Conservation (phyloP, 345 rosid genomes). For the Firmiana major region DNA sequence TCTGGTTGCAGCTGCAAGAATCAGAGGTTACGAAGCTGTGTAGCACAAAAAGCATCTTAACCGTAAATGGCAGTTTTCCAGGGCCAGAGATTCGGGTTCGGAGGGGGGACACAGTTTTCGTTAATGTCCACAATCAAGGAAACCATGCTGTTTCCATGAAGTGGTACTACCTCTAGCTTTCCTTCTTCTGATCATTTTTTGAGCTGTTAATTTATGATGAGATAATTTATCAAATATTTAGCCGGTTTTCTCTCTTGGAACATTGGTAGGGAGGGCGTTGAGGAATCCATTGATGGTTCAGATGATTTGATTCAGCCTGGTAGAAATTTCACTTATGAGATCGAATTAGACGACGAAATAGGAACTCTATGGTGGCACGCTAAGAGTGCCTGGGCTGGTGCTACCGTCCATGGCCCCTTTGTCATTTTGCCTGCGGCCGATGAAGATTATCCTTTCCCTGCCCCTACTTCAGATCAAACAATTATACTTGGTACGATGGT, state of each 20-base stretch:
- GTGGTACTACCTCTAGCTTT: slow-evolving; percentile 24
- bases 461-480: slow-evolving; percentile 27
- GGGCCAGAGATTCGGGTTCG: slow-evolving; percentile 41
- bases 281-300: slow-evolving; percentile 42
- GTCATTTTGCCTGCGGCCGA: slow-evolving; percentile 21
- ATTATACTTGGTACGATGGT: slow-evolving; percentile 30
- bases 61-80: slow-evolving; percentile 49
- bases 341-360: slow-evolving; percentile 29
- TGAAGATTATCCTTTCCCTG: slow-evolving; percentile 24
- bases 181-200: neutral
- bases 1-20: slow-evolving; percentile 6
- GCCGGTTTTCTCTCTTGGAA: neutral
- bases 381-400: slow-evolving; percentile 46
- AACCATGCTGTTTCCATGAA: slow-evolving; percentile 40
- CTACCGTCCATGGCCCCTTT: slow-evolving; percentile 48
- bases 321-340: slow-evolving; percentile 31
- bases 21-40: slow-evolving; percentile 35
- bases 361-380: slow-evolving; percentile 67
- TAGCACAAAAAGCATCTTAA: slow-evolving; percentile 34
- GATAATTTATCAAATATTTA: neutral
- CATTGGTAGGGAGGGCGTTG: slow-evolving; percentile 41
- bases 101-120: slow-evolving; percentile 41
- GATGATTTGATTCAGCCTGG: slow-evolving; percentile 46
- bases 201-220: neutral
- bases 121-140: slow-evolving; percentile 47